phyloP scores from a whole-genome alignment of 148 eudicot genomes.

The Polygonum maritimum region DNA sequence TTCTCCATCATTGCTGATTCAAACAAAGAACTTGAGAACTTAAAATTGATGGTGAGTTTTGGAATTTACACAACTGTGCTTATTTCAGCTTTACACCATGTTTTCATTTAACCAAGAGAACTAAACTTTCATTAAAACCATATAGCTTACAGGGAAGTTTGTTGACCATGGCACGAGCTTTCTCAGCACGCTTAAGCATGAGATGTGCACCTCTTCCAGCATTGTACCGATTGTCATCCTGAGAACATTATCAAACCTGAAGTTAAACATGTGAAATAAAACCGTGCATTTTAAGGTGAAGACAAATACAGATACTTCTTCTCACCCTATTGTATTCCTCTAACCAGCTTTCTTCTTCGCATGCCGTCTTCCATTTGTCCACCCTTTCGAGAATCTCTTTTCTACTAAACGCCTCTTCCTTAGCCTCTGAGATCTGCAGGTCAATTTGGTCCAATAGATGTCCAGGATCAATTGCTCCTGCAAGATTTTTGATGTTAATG shows the following conservation, averaged over 20 bases:
- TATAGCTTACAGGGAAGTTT: conserved; percentile 61
- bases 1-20: conserved; percentile 64
- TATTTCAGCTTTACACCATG: too few species aligned
- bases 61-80: not conserved
- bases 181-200: conserved; percentile 76
- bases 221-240: conserved; percentile 82
- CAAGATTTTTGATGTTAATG: conserved; percentile 4
- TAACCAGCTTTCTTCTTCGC: conserved; percentile 88
- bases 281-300: not conserved
- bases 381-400: conserved; percentile 78
- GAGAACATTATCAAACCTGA: not conserved
- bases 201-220: conserved; percentile 88
- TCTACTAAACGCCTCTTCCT: conserved; percentile 78
- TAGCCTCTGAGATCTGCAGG: conserved; percentile 52
- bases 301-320: conserved; percentile 5
- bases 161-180: conserved; percentile 56
- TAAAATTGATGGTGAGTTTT: not conserved
- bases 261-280: not conserved
- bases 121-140: not conserved
- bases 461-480: conserved; percentile 53
- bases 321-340: conserved; percentile 78
- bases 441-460: conserved; percentile 56
- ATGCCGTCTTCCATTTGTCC: conserved; percentile 79
- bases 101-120: not conserved
- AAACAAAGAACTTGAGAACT: conserved; percentile 1